phyloP scores from a whole-genome alignment of 495 filamentous ascomycete genomes.

The Jackrogersella multiformis region DNA sequence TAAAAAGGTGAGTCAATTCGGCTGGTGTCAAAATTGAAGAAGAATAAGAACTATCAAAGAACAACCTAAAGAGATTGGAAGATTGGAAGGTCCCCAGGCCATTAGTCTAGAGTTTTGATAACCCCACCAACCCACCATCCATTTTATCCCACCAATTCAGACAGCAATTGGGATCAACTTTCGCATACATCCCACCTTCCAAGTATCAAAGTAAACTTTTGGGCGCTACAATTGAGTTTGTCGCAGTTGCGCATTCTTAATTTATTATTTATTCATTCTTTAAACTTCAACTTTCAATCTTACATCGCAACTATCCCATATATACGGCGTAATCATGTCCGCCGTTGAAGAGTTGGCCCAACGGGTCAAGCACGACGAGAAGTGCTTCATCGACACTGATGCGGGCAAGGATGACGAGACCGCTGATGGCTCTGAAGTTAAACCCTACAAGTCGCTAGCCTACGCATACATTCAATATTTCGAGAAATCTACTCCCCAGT shows the following conservation, averaged over 20 bases:
- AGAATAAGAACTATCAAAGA: no score
- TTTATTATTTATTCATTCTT: neutral
- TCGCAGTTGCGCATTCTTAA: neutral
- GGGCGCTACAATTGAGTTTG: neutral
- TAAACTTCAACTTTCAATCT: neutral
- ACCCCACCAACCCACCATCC: conserved; percentile 29
- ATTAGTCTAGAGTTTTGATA: conserved; percentile 18
- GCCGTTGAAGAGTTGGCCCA: conserved; percentile 54
- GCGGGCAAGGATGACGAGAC: conserved; percentile 72
- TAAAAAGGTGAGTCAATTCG: neutral
- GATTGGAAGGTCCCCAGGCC: no score
- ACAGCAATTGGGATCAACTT: conserved; percentile 18
- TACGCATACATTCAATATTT: conserved; percentile 79
- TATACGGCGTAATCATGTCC: conserved; percentile 45
- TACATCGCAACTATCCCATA: neutral
- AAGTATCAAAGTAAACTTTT: neutral
- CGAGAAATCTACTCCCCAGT: conserved; percentile 65
- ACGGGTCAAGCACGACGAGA: conserved; percentile 57
- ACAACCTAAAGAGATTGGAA: no score
- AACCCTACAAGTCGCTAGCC: conserved; percentile 82
- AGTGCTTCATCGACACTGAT: conserved; percentile 82
- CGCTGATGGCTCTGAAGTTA: conserved; percentile 72
- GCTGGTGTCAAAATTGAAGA: no score
- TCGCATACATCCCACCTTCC: conserved; percentile 19
- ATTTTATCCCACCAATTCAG: conserved; percentile 7